A percentile compares a stretch with the other conserved stretches of the same genome.
Evolutionary conservation across 805 yeast genomes (phyloP).

Genomic region (Kazachstania africana): DNA sequence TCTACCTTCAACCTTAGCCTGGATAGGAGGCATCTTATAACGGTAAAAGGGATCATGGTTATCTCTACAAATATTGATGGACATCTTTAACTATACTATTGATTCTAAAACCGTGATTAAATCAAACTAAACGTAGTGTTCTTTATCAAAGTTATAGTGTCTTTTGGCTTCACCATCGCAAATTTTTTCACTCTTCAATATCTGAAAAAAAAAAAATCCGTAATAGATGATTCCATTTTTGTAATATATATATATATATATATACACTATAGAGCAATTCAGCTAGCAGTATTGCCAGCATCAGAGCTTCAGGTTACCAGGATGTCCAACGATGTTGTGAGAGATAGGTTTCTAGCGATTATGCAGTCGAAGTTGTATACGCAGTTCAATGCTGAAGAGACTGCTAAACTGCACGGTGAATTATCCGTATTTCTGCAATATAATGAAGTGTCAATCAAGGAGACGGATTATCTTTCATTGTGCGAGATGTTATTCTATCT

Average conservation of each 20-base stretch:
- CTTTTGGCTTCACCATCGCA: too few species aligned
- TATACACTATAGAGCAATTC: too few species aligned
- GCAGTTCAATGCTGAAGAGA: slow-evolving; percentile 35
- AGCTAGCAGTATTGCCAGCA: too few species aligned
- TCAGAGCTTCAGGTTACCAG: too few species aligned
- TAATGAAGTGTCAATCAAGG: slow-evolving; percentile 17
- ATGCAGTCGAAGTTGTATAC: slow-evolving; percentile 41
- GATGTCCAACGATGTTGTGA: slow-evolving; percentile 10
- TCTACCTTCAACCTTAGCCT: slow-evolving; percentile 94
- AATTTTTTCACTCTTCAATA: too few species aligned
- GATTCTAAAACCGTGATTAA: too few species aligned
- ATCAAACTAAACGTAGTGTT: too few species aligned
- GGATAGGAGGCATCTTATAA: slow-evolving; percentile 97
- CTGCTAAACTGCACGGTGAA: slow-evolving; percentile 27
- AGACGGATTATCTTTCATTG: slow-evolving; percentile 39
- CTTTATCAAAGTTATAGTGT: too few species aligned
- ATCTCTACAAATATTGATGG: slow-evolving; percentile 92
- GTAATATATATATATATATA: too few species aligned
- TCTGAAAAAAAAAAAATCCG: too few species aligned
- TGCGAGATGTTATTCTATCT: slow-evolving; percentile 65
- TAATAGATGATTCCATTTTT: too few species aligned
- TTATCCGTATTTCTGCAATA: slow-evolving; percentile 21
- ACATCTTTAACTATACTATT: slow-evolving; percentile 43
- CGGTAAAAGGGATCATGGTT: slow-evolving; percentile 98
- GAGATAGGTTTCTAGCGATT: slow-evolving; percentile 39